A percentile compares a stretch with the other conserved stretches of the same genome.
phyloP scores from a whole-genome alignment of 768 basidiomycete genomes.

The Phanerochaete sordida region DNA sequence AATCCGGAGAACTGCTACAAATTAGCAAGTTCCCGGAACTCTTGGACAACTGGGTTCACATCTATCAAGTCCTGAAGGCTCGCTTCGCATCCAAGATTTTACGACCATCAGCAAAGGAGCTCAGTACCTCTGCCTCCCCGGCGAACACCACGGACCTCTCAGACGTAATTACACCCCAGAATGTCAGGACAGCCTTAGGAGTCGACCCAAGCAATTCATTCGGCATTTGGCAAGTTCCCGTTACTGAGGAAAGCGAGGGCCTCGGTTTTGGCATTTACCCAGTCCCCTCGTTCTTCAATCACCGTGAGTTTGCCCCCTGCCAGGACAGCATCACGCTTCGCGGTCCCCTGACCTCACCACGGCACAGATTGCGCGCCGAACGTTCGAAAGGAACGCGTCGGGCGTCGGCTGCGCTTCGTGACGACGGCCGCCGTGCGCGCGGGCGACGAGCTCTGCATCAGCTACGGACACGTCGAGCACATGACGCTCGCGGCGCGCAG shows the following conservation, averaged over 20 bases:
- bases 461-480: slow-evolving; percentile 42
- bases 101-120: background rate
- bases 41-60: slow-evolving; percentile 47
- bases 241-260: slow-evolving; percentile 43
- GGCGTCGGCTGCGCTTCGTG: slow-evolving; percentile 45
- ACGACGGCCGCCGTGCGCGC: slow-evolving; percentile 37
- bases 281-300: slow-evolving; percentile 65
- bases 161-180: slow-evolving; percentile 35
- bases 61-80: slow-evolving; percentile 47
- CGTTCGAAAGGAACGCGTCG: slow-evolving; percentile 41
- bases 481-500: slow-evolving; percentile 32
- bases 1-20: slow-evolving; percentile 53
- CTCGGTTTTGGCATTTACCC: slow-evolving; percentile 62
- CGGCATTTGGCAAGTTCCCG: slow-evolving; percentile 59
- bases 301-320: slow-evolving; percentile 39
- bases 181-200: slow-evolving; percentile 49
- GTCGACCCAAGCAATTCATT: slow-evolving; percentile 67
- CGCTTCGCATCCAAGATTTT: background rate
- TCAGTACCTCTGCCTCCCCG: slow-evolving; percentile 2
- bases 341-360: slow-evolving; percentile 18
- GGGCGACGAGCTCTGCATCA: slow-evolving; percentile 59
- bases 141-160: slow-evolving; percentile 22
- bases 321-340: background rate
- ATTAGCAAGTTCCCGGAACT: slow-evolving; percentile 44
- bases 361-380: slow-evolving; percentile 50